phyloP scores from a whole-genome alignment of 345 rosid genomes.

The Barbarea vulgaris region DNA sequence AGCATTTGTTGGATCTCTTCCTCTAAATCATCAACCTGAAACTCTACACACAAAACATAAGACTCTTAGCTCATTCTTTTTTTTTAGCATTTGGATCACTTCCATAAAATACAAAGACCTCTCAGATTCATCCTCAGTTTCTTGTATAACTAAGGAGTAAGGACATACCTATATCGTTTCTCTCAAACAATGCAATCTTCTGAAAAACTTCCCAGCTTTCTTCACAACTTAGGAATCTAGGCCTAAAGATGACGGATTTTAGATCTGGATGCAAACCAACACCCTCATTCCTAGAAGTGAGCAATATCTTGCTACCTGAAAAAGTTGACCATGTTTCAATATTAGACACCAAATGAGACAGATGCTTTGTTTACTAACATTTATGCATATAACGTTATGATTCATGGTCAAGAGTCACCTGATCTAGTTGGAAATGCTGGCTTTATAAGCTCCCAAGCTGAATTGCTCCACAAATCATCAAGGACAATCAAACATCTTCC shows the following conservation, averaged over 20 bases:
- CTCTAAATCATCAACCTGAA: neutral
- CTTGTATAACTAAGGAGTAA: no score
- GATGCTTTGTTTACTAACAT: neutral
- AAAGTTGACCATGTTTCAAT: neutral
- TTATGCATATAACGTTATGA: neutral
- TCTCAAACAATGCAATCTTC: constrained; percentile 33
- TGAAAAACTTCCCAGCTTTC: constrained; percentile 50
- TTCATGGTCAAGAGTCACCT: neutral
- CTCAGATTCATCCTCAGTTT: neutral
- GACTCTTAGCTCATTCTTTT: neutral
- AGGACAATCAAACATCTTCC: constrained; percentile 48
- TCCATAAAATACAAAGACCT: neutral
- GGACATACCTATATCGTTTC: constrained; percentile 35
- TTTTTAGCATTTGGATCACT: neutral
- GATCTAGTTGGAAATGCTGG: constrained; percentile 35
- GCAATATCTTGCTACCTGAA: constrained; percentile 49
- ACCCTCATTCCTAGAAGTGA: constrained; percentile 46
- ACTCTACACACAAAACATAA: neutral
- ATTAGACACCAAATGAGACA: neutral
- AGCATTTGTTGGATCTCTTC: constrained; percentile 6
- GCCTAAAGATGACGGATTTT: constrained; percentile 14
- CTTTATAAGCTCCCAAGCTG: constrained; percentile 45
- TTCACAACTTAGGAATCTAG: constrained; percentile 3
- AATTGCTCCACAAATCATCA: constrained; percentile 47
- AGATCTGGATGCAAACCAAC: constrained; percentile 36